Base-by-base conservation (phyloP, 495 filamentous ascomycete genomes). In the Talaromyces ruber region DNA sequence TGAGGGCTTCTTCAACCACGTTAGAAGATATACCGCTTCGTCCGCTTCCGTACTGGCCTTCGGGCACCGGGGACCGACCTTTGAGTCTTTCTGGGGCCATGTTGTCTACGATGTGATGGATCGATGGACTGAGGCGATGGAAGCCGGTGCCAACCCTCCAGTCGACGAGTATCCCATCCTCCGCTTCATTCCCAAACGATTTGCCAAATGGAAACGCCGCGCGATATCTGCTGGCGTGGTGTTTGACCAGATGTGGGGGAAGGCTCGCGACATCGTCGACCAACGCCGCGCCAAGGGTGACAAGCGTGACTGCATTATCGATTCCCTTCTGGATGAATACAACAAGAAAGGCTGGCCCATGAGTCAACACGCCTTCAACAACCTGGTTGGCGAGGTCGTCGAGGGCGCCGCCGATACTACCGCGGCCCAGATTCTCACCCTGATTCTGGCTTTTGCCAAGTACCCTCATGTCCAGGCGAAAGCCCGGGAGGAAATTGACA, bases 81-180 rank as follows among this genome's bases (percentile, higher is more conserved):
- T 61, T 55, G 29, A n/a, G 34, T 57, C 73, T 72, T 81, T 8
- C 78, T 71, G 57, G 80, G 81, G 4, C 70, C 79, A 34, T 71
- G 80, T 1, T 78, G 75, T 0, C 65, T 80, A 79, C 64, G 24
- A 70, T 18, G 34, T 83, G 8, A 77, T 83, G 76, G 76, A 80
- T n/a, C 65, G 73, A 8, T 82, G 76, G 76, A 74, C 76, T 16
- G 62, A 71, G 59, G 64, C 82, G 1, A 76, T 80, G 64, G 80
- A 82, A 61, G 18, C 18, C 7, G 45, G 45, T 18, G 45, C 76
- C 37, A 47, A 47, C n/a, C 39, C 39, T 4, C 28, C 24, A 1
- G 56, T 58, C 2, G 21, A 28, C 9, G 51, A 54, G 25, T 54
- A 25, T 28, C 29, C 51, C 25, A 54, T 28, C 25, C 25, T 25